Evolutionary conservation across 2,329 filamentous ascomycete genomes (phyloP).

Genomic region (Samsoniella hepiali): DNA sequence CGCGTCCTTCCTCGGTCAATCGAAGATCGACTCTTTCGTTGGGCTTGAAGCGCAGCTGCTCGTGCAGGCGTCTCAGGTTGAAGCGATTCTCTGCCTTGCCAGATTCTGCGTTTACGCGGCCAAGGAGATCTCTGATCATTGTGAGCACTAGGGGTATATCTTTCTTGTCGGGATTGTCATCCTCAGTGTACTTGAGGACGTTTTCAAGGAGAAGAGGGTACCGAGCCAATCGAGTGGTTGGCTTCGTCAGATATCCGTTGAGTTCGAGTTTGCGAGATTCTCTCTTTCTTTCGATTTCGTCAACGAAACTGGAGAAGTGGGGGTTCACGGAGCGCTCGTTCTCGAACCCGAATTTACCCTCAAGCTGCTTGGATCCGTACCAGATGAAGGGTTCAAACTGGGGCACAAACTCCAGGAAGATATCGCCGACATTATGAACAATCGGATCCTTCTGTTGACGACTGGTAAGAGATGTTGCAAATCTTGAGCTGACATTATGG

Average conservation of each 20-base stretch:
- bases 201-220: slow-evolving; percentile 91
- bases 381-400: slow-evolving; percentile 94
- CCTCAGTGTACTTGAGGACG: slow-evolving; percentile 85
- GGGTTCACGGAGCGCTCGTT: slow-evolving; percentile 87
- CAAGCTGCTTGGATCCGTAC: slow-evolving; percentile 92
- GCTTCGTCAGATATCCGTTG: slow-evolving; percentile 96
- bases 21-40: slow-evolving; percentile 92
- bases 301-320: slow-evolving; percentile 85
- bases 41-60: slow-evolving; percentile 84
- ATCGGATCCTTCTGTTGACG: slow-evolving; percentile 88
- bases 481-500: slow-evolving; percentile 81
- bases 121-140: slow-evolving; percentile 82
- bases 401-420: slow-evolving; percentile 88
- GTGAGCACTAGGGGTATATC: slow-evolving; percentile 88
- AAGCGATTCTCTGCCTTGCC: slow-evolving; percentile 98
- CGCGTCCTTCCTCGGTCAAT: slow-evolving; percentile 86
- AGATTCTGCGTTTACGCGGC: slow-evolving; percentile 87
- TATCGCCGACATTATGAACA: slow-evolving; percentile 85
- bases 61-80: slow-evolving; percentile 87
- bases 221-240: slow-evolving; percentile 88
- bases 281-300: slow-evolving; percentile 92
- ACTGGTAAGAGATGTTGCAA: slow-evolving; percentile 83
- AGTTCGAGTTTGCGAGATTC: slow-evolving; percentile 95
- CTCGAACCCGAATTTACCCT: slow-evolving; percentile 97
- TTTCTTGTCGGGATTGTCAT: slow-evolving; percentile 83